Percentiles rank a stretch among this genome's conserved stretches.
Evolutionary conservation across 345 rosid genomes (phyloP).

Genomic region (Microthlaspi erraticum): DNA sequence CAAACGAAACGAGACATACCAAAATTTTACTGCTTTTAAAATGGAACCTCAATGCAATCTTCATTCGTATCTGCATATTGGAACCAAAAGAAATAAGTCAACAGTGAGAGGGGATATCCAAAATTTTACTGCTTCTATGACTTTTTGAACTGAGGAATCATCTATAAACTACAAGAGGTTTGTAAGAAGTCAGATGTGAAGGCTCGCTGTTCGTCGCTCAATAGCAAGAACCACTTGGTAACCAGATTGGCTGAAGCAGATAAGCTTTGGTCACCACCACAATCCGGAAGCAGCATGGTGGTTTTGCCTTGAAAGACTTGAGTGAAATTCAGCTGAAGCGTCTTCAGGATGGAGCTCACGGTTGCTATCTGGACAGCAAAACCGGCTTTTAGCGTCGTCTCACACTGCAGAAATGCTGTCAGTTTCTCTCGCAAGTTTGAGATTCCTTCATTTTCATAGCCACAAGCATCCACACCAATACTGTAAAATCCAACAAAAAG

Average conservation of each 20-base stretch:
- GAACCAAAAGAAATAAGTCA: constrained; percentile 7
- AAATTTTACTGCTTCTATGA: constrained; percentile 32
- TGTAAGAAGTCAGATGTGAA: constrained; percentile 43
- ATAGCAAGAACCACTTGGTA: constrained; percentile 63
- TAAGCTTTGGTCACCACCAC: constrained; percentile 37
- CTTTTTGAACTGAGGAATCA: constrained; percentile 1
- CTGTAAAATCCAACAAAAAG: constrained; percentile 43
- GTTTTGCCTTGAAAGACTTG: constrained; percentile 36
- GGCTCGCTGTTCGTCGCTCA: constrained; percentile 48
- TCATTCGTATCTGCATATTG: constrained; percentile 18
- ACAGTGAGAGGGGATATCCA: constrained; percentile 9
- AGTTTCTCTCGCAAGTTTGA: constrained; percentile 56
- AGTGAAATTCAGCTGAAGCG: constrained; percentile 48
- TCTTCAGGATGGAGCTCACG: constrained; percentile 56
- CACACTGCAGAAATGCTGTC: constrained; percentile 51
- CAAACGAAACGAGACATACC: background rate
- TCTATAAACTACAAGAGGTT: constrained; percentile 21
- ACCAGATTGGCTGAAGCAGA: constrained; percentile 46
- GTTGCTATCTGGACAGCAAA: constrained; percentile 69
- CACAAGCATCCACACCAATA: constrained; percentile 67
- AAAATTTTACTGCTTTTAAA: background rate
- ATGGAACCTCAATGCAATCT: constrained; percentile 9
- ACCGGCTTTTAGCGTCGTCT: constrained; percentile 46
- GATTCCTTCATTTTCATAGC: constrained; percentile 61
- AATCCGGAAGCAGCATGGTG: constrained; percentile 15